A percentile compares a stretch with the other conserved stretches of the same genome.
These are phyloP conservation scores for Botrytis squamosa DNA, from an alignment of 2,329 filamentous ascomycete species.

Conservation along the genomic window DNA sequence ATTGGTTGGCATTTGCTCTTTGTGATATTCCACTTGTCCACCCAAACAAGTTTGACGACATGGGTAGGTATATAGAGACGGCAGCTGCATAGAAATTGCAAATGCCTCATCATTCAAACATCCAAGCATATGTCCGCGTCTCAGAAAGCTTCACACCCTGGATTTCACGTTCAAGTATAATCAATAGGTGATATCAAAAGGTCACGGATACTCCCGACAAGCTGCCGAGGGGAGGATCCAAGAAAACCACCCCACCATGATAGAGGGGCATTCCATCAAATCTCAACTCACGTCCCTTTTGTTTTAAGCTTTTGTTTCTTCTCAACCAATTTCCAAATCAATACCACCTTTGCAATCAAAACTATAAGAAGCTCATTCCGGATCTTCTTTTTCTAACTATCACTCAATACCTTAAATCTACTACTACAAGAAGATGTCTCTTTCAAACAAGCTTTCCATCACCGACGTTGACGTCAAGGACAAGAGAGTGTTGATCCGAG, in stretches of 20 bases:
- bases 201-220: conserved; percentile 14
- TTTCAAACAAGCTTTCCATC: conserved; percentile 97
- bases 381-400: background rate
- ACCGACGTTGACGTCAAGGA: conserved; percentile 94
- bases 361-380: conserved; percentile 3
- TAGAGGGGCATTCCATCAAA: conserved; percentile 30
- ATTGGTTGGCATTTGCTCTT: background rate
- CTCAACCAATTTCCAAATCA: conserved; percentile 15
- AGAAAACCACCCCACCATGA: conserved; percentile 29
- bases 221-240: conserved; percentile 12
- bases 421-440: conserved; percentile 67
- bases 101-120: background rate
- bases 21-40: background rate
- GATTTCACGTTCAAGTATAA: background rate
- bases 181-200: conserved; percentile 2
- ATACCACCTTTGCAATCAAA: background rate
- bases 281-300: conserved; percentile 27
- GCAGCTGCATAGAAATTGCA: background rate
- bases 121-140: background rate
- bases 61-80: background rate
- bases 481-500: conserved; percentile 97
- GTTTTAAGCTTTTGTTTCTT: conserved; percentile 25
- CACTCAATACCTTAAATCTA: conserved; percentile 10
- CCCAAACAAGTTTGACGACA: background rate
- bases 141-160: background rate